A percentile compares a stretch with the other conserved stretches of the same genome.
phyloP scores from a whole-genome alignment of 2,329 filamentous ascomycete genomes.

The Fusarium begoniae region DNA sequence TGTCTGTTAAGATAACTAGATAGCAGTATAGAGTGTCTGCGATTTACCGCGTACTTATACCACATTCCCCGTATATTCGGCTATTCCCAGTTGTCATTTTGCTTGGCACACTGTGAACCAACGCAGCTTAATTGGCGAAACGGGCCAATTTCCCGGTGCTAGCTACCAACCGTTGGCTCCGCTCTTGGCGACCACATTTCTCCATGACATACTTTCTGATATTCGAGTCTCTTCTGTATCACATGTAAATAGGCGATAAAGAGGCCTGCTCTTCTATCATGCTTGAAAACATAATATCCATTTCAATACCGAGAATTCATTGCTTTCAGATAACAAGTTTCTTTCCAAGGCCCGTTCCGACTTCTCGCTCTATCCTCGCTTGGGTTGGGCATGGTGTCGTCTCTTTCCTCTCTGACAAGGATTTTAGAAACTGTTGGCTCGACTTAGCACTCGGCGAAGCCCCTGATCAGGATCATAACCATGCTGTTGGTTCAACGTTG shows the following conservation, averaged over 20 bases:
- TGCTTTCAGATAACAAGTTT: not conserved
- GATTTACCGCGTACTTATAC: not conserved
- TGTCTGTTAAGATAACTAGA: not conserved
- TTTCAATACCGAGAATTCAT: fast-evolving
- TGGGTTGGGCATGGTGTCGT: not conserved
- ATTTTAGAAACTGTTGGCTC: not conserved
- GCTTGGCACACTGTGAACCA: not conserved
- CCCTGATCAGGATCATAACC: not conserved
- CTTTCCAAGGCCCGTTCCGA: fast-evolving
- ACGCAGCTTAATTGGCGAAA: not conserved
- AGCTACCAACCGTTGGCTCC: no score
- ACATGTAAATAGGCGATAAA: no score
- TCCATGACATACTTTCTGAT: not conserved
- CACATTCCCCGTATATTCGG: not conserved
- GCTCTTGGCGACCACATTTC: not conserved
- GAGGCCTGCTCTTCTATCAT: fast-evolving
- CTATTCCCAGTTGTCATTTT: not conserved
- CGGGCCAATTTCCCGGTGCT: not conserved
- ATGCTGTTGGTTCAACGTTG: not conserved
- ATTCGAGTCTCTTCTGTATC: not conserved
- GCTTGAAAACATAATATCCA: no score
- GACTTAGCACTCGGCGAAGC: not conserved
- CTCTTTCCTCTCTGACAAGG: not conserved
- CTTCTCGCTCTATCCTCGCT: not conserved
- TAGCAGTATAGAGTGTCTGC: fast-evolving